Base-by-base conservation (phyloP, 768 basidiomycete genomes). In the Hygrocybe punicea region DNA sequence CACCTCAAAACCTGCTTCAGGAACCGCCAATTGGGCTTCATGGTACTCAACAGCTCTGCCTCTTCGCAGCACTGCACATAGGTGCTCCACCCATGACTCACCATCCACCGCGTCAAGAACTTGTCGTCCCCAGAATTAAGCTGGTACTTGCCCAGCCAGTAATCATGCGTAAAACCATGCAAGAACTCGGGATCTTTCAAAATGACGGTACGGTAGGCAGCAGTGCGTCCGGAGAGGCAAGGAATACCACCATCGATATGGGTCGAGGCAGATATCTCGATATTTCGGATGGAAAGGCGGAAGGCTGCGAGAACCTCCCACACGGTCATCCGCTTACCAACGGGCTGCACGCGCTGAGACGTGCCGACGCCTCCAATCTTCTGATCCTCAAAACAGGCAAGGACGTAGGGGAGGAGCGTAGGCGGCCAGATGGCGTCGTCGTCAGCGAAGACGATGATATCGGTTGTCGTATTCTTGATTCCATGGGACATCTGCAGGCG, bases 21-120 rank as follows among this genome's bases (percentile, higher is more conserved):
- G 76, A 96, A 96, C 52, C 91, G 81, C 93, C 93, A 96, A 73
- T 96, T 91, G 24, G 92, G 92, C 73, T 96, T 96, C 93, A 95
- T 98, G 51, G 93, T 95, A 68, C 86, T 89, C 58, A 93, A 75
- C 13, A 95, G 76, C 73, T 95, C 93, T 13, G 85, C 87, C 73
- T 91, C 89, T 68, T 82, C 84, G 76, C 89, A 93, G 68, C 82
- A 84, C 68, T 93, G 91, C 33, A 95, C 90, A 69, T 92, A 94
- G n/a, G 92, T 95, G 69, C 80, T 87, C 93, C 94, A 96, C 14
- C 93, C 92, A 65, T 95, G 93, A 66, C 84, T 86, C 58, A 96
- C 93, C 91, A 95, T 93, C 93, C 94, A 96, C 45, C 93, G 78
- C 16, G 94, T 98, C 67, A 96, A 75, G 75, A 93, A 96, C 72